Evolutionary conservation across 2,329 filamentous ascomycete genomes (phyloP).

Genomic region (Fusarium sp.): DNA sequence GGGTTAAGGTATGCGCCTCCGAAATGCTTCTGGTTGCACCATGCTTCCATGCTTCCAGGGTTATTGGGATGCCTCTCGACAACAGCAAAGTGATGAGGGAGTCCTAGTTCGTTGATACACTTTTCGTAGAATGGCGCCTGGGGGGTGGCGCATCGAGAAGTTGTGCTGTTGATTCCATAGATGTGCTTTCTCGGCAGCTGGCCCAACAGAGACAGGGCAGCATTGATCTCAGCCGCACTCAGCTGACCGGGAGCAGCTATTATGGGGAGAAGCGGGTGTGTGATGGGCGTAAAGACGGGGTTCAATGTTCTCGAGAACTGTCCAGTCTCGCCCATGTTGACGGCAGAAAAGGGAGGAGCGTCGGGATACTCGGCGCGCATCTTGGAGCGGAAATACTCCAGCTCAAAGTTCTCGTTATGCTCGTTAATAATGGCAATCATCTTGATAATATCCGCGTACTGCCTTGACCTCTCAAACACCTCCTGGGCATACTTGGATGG

Average conservation of each 20-base stretch:
- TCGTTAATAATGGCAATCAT: constrained; percentile 88
- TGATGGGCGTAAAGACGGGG: constrained; percentile 88
- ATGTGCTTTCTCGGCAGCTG: constrained; percentile 83
- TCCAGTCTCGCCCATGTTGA: constrained; percentile 89
- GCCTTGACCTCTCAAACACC: constrained; percentile 76
- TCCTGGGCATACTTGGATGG: constrained; percentile 76
- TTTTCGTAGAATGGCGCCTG: constrained; percentile 89
- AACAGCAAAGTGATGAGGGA: constrained; percentile 83
- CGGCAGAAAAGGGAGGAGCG: constrained; percentile 79
- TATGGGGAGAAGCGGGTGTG: constrained; percentile 83
- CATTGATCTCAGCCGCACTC: constrained; percentile 87
- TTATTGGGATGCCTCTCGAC: constrained; percentile 76
- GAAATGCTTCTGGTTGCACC: constrained; percentile 79
- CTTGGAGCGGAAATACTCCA: constrained; percentile 87
- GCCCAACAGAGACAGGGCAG: constrained; percentile 79
- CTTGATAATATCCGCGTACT: constrained; percentile 87
- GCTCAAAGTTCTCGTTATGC: constrained; percentile 87
- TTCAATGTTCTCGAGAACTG: constrained; percentile 87
- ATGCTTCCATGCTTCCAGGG: constrained; percentile 74
- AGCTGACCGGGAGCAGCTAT: constrained; percentile 88
- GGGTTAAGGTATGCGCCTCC: constrained; percentile 86
- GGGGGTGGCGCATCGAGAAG: constrained; percentile 70
- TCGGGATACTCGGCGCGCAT: constrained; percentile 76
- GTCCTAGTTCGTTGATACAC: constrained; percentile 82
- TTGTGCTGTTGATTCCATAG: constrained; percentile 80